Percentiles rank a stretch among this genome's conserved stretches.
These are phyloP conservation scores for Nemania serpens DNA, from an alignment of 2,329 filamentous ascomycete species.

Conservation along the genomic window DNA sequence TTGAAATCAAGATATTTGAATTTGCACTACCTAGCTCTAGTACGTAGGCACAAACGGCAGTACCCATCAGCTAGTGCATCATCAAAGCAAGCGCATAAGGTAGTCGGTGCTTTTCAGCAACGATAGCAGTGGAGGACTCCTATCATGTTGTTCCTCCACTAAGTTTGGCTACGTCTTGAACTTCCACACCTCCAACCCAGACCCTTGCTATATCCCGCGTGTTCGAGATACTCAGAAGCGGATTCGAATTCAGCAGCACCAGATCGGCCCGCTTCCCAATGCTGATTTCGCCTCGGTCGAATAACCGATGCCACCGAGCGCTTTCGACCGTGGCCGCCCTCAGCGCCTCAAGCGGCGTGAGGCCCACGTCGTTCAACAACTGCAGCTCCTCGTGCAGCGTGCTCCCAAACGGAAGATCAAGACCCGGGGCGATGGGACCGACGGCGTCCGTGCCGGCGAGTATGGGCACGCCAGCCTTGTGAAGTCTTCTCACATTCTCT, in stretches of 20 bases:
- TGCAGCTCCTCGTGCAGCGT: constrained; percentile 38
- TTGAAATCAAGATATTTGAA: too few species aligned
- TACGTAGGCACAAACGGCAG: too few species aligned
- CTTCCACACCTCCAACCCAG: constrained; percentile 36
- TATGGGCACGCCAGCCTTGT: constrained; percentile 39
- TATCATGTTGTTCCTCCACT: background rate
- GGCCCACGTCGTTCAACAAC: constrained; percentile 34
- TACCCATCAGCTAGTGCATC: too few species aligned
- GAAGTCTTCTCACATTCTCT: constrained; percentile 49
- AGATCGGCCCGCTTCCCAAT: constrained; percentile 38
- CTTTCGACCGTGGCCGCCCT: constrained; percentile 35
- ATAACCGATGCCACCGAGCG: constrained; percentile 29
- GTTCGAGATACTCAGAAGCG: constrained; percentile 36
- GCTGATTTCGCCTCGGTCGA: constrained; percentile 35
- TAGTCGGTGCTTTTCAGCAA: too few species aligned
- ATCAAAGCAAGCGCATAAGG: too few species aligned
- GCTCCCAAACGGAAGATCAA: constrained; percentile 31
- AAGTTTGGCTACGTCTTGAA: constrained; percentile 4
- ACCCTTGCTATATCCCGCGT: constrained; percentile 35
- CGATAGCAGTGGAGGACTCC: too few species aligned
- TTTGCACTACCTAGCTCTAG: too few species aligned
- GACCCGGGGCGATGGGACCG: constrained; percentile 20
- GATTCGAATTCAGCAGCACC: constrained; percentile 36
- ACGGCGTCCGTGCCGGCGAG: constrained; percentile 42
- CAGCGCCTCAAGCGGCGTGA: constrained; percentile 35